Evolutionary conservation across 176 grass and related monocot species (phyloP), one percentile per base, ranked within the genome.

Genomic region (Dactylis glomerata): DNA sequence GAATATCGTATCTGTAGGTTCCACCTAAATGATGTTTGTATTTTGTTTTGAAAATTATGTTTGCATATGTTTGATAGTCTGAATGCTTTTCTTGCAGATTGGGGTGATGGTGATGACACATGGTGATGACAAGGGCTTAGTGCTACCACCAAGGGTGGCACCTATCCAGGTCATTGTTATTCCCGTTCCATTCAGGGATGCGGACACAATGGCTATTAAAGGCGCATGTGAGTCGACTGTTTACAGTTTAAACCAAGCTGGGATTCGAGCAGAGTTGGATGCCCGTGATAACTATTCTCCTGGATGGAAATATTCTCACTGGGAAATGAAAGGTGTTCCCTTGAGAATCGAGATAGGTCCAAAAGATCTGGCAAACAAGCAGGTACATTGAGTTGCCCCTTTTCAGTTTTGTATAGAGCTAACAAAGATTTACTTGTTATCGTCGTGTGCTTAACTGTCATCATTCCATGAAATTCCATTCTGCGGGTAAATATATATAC

Each of bases 311-410:
- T 90, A 98, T 73, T 95, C 93, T 46, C 87, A 94, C 69, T 98
- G 96, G 93, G 96, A 95, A 90, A 94, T 95, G 93, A 98, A 98
- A 92, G 96, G 96, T 51, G 83, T 96, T 81, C 91, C 96, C 56
- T 77, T 98, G 74, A 93, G 96, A 85, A 94, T 98, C 16, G 96
- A 98, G 90, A 98, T 98, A 59, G 96, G 91, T 45, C 91, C 89
- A 51, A 93, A 88, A 83, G 91, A 98, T 88, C 86, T 98, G 67
- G 96, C 84, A 27, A 95, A 95, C 78, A 89, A 84, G 13, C 93
- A 98, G 93, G 96, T 98, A 91, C 79, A 54, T 6, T 40, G 11
- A 82, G 8, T 59, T 65, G 28, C 40, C 7, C 15, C 23, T 8
- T 58, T 24, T 47, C 31, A n/a, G 68, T 70, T 31, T 37, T 70